Evolutionary conservation across 768 basidiomycete species (phyloP), one percentile per base, ranked within the genome.

Genomic region (Rhizopogon sp.): DNA sequence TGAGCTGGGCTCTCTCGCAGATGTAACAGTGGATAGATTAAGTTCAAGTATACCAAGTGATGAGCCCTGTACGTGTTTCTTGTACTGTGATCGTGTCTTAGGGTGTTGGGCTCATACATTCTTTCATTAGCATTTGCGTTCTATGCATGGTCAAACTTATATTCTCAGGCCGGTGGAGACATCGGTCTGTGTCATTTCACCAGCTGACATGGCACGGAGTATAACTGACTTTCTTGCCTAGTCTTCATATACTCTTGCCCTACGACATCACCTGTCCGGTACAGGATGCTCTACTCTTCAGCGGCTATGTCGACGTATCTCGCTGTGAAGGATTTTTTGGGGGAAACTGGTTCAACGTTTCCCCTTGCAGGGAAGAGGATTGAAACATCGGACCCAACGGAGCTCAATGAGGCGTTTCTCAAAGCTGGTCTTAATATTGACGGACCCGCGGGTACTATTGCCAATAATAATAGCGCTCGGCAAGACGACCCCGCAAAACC

Each of bases 231-330:
- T 58, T 25, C 8, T 11, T 25, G 31, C n/a, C 6, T 58, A 93
- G 88, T 90, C 49, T 94, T 93, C 70, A 89, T 97, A 54, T 98
- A 98, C 70, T 89, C 88, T 17, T 98, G 95, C 67, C 95, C 95
- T 0, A 79, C 85, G 3, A 64, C 70, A 13, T 91, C 89, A 6
- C 88, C 90, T 1, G 79, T 97, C 71, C 92, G 91, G 64, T 76
- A 85, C 57, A 81, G 93, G 43, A 94, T 98, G 90, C 66, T 97
- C 37, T 96, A 95, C 71, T 91, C 93, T 0, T 85, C 87, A 2
- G 85, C 83, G 8, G 81, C 81, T 10, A 62, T 76, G 9, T 68
- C 79, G 17, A 76, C 87, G 6, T 86, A 81, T 62, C 74, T 77
- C 50, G 71, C 79, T 7, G 83, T 80, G 33, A 84, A 84, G 57